Evolutionary conservation across 768 basidiomycete species (phyloP).

Genomic region (Plicaturopsis crispa): DNA sequence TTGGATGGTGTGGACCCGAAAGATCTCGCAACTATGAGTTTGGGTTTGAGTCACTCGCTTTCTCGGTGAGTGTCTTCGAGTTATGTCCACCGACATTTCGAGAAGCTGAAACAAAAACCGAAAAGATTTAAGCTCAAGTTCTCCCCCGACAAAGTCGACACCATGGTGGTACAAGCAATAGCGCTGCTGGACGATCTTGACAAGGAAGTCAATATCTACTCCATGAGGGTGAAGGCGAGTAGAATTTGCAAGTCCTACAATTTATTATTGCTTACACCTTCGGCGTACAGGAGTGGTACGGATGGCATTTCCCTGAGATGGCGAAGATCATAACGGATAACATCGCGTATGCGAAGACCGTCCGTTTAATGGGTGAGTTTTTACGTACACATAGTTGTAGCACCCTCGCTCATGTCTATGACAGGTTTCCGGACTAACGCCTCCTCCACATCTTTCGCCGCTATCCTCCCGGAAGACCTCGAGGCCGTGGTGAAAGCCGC

Average conservation of each 20-base stretch:
- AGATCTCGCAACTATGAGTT: constrained; percentile 94
- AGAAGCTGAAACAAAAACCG: neutral
- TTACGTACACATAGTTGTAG: neutral
- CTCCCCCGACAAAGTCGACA: constrained; percentile 99
- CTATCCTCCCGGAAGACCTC: constrained; percentile 94
- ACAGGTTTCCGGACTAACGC: constrained; percentile 94
- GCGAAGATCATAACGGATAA: constrained; percentile 98
- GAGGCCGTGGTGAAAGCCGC: constrained; percentile 93
- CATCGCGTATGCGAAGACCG: constrained; percentile 91
- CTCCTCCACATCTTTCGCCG: constrained; percentile 73
- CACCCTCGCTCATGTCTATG: neutral
- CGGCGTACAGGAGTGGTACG: constrained; percentile 91
- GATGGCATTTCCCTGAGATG: constrained; percentile 99
- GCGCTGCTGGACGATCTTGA: constrained; percentile 96
- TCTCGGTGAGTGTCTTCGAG: constrained; percentile 55
- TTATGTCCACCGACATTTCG: neutral
- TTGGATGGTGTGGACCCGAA: constrained; percentile 89
- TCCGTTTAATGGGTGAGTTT: constrained; percentile 78
- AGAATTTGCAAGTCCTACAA: neutral
- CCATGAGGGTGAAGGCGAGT: constrained; percentile 94
- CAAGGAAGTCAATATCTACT: constrained; percentile 99
- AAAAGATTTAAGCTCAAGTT: constrained; percentile 96
- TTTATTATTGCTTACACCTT: neutral
- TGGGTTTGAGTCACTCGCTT: constrained; percentile 95
- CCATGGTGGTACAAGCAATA: constrained; percentile 99